Conservation (phyloP, 2,329 filamentous ascomycete species). For the Pseudocercospora fijiensis region DNA sequence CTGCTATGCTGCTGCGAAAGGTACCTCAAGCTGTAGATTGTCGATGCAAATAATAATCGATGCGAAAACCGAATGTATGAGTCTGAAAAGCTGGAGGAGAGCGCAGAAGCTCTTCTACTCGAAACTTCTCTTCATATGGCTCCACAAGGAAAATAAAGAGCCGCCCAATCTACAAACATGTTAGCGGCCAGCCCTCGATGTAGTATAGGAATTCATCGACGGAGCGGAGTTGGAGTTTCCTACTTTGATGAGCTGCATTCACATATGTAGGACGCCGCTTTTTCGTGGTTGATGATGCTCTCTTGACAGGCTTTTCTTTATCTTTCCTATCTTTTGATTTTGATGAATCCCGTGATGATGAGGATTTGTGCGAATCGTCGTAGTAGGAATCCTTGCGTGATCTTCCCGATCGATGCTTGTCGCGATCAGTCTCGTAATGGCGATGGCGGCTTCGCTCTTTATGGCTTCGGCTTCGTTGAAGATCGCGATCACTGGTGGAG, state of each 20-base stretch:
- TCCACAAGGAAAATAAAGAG: conserved; percentile 22
- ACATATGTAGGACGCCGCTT: conserved; percentile 1
- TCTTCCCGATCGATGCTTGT: conserved; percentile 1
- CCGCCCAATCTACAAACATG: conserved; percentile 21
- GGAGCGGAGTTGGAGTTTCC: conserved; percentile 1
- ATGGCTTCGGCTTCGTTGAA: conserved; percentile 1
- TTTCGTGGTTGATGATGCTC: background rate
- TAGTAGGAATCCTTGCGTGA: background rate
- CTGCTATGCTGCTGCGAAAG: background rate
- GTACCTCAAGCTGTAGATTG: background rate
- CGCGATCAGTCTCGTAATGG: conserved; percentile 1
- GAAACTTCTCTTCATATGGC: conserved; percentile 16
- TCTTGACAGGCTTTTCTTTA: background rate
- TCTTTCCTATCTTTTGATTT: conserved; percentile 3
- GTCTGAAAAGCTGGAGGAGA: background rate
- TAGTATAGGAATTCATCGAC: conserved; percentile 6
- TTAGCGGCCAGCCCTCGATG: conserved; percentile 5
- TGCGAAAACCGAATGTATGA: background rate
- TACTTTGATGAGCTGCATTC: conserved; percentile 6
- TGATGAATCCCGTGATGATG: conserved; percentile 1
- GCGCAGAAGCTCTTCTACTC: background rate
- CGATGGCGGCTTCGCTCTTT: conserved; percentile 1
- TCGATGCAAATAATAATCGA: background rate
- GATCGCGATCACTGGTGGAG: background rate
- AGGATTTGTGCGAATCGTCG: conserved; percentile 1